Conservation (phyloP, 2,329 filamentous ascomycete genomes). For the Diaporthe velutina region DNA sequence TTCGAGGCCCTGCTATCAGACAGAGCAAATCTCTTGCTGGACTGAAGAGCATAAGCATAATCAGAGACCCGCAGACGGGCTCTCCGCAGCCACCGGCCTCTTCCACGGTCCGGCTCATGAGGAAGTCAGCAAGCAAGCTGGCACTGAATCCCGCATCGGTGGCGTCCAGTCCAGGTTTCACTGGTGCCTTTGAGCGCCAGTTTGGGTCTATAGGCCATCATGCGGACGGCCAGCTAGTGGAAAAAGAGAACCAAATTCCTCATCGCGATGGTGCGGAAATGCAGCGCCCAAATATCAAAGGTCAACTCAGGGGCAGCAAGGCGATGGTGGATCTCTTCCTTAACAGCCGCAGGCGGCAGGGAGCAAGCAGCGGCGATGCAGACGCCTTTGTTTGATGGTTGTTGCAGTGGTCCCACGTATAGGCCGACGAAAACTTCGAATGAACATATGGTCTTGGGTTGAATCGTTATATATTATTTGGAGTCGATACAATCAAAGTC, state of each 20-base stretch:
- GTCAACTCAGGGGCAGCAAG: slow-evolving; percentile 21
- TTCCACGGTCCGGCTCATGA: slow-evolving; percentile 36
- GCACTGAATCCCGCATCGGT: slow-evolving; percentile 20
- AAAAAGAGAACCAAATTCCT: slow-evolving; percentile 33
- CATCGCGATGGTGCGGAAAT: not conserved
- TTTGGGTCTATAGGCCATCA: slow-evolving; percentile 30
- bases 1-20: slow-evolving; percentile 12
- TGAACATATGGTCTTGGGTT: not conserved
- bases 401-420: not conserved
- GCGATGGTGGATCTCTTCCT: slow-evolving; percentile 40
- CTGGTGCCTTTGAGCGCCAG: slow-evolving; percentile 33
- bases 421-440: not conserved
- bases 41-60: slow-evolving; percentile 6
- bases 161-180: slow-evolving; percentile 32
- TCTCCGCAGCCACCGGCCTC: slow-evolving; percentile 26
- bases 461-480: not conserved
- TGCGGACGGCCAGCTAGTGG: slow-evolving; percentile 3
- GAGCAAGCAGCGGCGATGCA: slow-evolving; percentile 23
- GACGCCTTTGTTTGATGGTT: slow-evolving; percentile 33
- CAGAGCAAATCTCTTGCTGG: slow-evolving; percentile 30
- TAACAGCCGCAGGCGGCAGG: slow-evolving; percentile 29
- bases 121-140: slow-evolving; percentile 28
- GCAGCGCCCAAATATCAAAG: not conserved
- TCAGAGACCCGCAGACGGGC: slow-evolving; percentile 30
- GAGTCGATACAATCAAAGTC: not conserved